These are phyloP conservation scores for Rhizophora mangle DNA, from an alignment of 345 rosid genomes.

Conservation along the genomic window DNA sequence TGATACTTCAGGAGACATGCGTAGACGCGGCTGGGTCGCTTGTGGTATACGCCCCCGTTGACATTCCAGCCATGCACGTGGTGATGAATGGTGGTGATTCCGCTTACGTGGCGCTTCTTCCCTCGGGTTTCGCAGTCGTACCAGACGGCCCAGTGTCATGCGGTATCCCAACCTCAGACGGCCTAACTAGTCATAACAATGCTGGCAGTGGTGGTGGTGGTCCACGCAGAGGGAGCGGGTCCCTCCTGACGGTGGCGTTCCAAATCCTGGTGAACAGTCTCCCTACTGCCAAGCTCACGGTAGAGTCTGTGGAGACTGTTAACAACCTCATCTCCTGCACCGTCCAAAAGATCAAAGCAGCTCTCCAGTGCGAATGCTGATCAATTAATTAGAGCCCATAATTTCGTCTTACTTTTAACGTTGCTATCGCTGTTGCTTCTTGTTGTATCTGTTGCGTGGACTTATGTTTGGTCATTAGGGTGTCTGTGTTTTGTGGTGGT, in stretches of 20 bases:
- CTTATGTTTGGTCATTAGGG: neutral
- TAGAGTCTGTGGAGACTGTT: slow-evolving; percentile 95
- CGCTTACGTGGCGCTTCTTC: slow-evolving; percentile 84
- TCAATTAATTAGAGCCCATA: neutral
- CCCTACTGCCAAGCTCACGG: slow-evolving; percentile 91
- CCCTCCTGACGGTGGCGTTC: slow-evolving; percentile 91
- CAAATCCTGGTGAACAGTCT: slow-evolving; percentile 92
- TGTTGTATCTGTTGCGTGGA: neutral
- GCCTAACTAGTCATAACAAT: slow-evolving; percentile 22
- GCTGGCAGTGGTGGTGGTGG: slow-evolving; percentile 11
- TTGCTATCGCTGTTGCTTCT: neutral
- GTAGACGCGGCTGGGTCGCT: slow-evolving; percentile 91
- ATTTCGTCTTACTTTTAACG: neutral
- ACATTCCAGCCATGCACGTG: slow-evolving; percentile 88
- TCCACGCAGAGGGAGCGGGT: slow-evolving; percentile 60
- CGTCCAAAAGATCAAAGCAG: slow-evolving; percentile 84
- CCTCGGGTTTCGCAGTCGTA: slow-evolving; percentile 85
- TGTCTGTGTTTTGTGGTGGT: neutral
- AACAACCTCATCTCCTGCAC: slow-evolving; percentile 91
- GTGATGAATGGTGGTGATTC: slow-evolving; percentile 99
- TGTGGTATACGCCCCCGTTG: slow-evolving; percentile 98
- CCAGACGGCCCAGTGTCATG: slow-evolving; percentile 59
- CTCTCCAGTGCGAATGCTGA: slow-evolving; percentile 71
- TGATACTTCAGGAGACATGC: slow-evolving; percentile 93
- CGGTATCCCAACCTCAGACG: slow-evolving; percentile 18